Base-by-base conservation (phyloP, 1,139 yeast genomes). In the Diutina neorugosa region DNA sequence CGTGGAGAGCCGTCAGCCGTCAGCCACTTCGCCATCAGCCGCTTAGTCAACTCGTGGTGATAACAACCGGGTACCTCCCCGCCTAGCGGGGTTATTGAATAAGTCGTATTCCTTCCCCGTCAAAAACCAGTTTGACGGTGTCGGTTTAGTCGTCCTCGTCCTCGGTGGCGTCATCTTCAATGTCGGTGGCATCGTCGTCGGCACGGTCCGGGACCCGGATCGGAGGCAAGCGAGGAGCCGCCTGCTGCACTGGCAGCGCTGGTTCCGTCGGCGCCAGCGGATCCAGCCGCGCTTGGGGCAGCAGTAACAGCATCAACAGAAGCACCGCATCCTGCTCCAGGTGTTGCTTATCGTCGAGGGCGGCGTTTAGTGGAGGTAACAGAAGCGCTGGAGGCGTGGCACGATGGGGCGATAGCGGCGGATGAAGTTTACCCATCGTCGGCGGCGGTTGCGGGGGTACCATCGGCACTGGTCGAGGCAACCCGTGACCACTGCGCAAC, bases 281-380 rank as follows among this genome's bases (percentile, higher is more conserved):
- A 9, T 25, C 31, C 34, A 21, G 48, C 18, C 25, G 31, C n/a
- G 21, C 50, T 21, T 34, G 50, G 3, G 50, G 50, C 50, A 46
- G 50, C 27, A 27, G 27, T 23, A 46, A 46, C 21, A 21, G 50
- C 50, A 46, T 46, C 23, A 46, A 18, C 50, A 16, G 23, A 19
- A 27, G n/a, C 50, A 46, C 50, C 40, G 50, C 50, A n/a, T 46
- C 50, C 31, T 46, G 50, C 27, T 46, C 50, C n/a, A n/a, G 37
- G 34, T 44, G 48, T 8, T n/a, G 18, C n/a, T 46, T 46, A 5
- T 25, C 40, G 40, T 46, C 50, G 21, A 46, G 40, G 8, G 50
- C 40, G 19, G 40, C 50, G 20, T 34, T 46, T 1, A 46, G 18
- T 21, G 50, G 50, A 2, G 50, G 50, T 16, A 46, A 46, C n/a